Evolutionary conservation across 202 grass and related monocot species (phyloP).

Genomic region (Elaeis oleifera): DNA sequence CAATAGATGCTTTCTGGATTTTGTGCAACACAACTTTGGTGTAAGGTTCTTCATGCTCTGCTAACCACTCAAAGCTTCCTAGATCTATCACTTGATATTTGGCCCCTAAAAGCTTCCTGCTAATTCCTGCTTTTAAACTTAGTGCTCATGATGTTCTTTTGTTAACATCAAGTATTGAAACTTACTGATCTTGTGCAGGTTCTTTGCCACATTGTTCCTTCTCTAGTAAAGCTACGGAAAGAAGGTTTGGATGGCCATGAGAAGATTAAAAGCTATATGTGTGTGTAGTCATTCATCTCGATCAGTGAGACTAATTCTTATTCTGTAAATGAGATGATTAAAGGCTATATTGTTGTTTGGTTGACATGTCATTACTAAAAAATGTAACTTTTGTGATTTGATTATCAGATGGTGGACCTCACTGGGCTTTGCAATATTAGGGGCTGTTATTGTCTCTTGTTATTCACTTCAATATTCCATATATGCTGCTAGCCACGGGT

Average conservation of each 20-base stretch:
- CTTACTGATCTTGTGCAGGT: conserved; percentile 31
- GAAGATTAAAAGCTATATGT: conserved; percentile 99
- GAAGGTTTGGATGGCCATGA: conserved; percentile 95
- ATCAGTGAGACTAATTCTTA: conserved; percentile 50
- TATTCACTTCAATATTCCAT: conserved; percentile 94
- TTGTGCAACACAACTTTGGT: too few species aligned
- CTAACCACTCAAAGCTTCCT: too few species aligned
- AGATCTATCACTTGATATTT: too few species aligned
- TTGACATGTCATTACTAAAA: conserved; percentile 11
- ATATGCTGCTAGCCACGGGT: conserved; percentile 86
- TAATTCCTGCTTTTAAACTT: too few species aligned
- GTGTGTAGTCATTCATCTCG: conserved; percentile 64
- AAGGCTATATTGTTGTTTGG: conserved; percentile 7
- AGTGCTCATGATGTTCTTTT: neutral
- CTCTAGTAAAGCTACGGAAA: conserved; percentile 88
- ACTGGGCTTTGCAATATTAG: conserved; percentile 73
- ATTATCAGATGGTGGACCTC: conserved; percentile 92
- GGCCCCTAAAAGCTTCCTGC: too few species aligned
- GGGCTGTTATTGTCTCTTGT: conserved; percentile 64
- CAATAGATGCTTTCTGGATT: too few species aligned
- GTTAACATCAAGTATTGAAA: neutral
- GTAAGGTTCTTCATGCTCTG: too few species aligned
- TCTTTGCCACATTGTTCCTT: conserved; percentile 70
- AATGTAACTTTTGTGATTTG: conserved; percentile 23
- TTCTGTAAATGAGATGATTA: conserved; percentile 4